Conservation (phyloP, 2,329 filamentous ascomycete genomes). For the Monosporascus sp. region DNA sequence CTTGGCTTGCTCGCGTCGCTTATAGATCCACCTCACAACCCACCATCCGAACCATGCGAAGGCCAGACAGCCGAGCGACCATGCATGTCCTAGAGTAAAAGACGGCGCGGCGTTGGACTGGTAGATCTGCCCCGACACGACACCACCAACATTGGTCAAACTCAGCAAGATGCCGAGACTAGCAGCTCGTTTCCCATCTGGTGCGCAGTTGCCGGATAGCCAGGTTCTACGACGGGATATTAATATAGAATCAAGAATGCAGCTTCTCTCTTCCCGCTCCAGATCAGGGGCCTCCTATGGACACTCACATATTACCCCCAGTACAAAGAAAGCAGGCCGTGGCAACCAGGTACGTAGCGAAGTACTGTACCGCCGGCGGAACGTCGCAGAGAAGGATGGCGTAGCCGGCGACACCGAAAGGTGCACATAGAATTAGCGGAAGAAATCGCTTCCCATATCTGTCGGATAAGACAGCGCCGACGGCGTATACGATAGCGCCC, state of each 20-base stretch:
- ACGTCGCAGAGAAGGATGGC: conserved; percentile 19
- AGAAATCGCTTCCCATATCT: conserved; percentile 31
- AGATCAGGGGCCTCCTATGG: too few species aligned
- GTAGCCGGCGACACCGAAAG: conserved; percentile 21
- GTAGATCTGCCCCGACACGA: conserved; percentile 24
- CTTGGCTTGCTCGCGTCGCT: conserved; percentile 24
- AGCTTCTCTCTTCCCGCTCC: too few species aligned
- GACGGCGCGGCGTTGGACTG: conserved; percentile 15
- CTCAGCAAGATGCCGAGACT: conserved; percentile 19
- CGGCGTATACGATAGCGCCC: conserved; percentile 32
- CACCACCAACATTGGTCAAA: conserved; percentile 20
- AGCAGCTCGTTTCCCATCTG: conserved; percentile 22
- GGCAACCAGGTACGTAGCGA: conserved; percentile 21
- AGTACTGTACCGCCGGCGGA: conserved; percentile 16
- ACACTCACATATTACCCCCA: conserved; percentile 19
- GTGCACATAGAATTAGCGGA: conserved; percentile 26
- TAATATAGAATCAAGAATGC: neutral
- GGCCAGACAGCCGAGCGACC: conserved; percentile 28
- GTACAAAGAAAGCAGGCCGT: conserved; percentile 20
- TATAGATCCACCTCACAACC: conserved; percentile 27
- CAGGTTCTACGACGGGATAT: conserved; percentile 12
- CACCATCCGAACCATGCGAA: conserved; percentile 34
- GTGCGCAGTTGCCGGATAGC: conserved; percentile 22
- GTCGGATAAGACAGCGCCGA: conserved; percentile 33
- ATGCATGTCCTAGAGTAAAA: conserved; percentile 27